A percentile compares a stretch with the other conserved stretches of the same genome.
Conservation (phyloP, 169 alveolate genomes). For the Prorocentrum cordatum region DNA sequence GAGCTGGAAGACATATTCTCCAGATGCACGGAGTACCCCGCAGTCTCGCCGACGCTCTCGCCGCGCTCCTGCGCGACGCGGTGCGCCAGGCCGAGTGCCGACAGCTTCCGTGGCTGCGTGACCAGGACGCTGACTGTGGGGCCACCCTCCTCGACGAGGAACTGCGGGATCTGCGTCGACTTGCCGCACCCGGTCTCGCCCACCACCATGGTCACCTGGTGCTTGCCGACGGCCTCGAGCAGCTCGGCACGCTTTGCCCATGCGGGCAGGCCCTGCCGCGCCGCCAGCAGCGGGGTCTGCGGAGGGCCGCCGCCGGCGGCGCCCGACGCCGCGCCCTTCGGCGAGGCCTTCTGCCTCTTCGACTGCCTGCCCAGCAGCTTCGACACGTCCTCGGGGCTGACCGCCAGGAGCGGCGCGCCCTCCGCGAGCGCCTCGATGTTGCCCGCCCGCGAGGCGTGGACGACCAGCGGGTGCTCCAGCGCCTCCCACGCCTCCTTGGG, state of each 20-base stretch:
- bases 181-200: constrained; percentile 99
- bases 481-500: background rate
- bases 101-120: constrained; percentile 96
- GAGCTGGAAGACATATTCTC: background rate
- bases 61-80: constrained; percentile 77
- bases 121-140: constrained; percentile 83
- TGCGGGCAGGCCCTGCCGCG: constrained; percentile 57
- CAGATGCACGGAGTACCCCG: background rate
- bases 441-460: background rate
- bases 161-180: constrained; percentile 87
- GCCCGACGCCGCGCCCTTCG: too few species aligned
- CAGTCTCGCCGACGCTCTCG: background rate
- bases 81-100: constrained; percentile 76
- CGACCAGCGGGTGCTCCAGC: constrained; percentile 2
- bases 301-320: too few species aligned
- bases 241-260: constrained; percentile 82
- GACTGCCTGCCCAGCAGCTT: too few species aligned
- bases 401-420: too few species aligned
- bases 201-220: constrained; percentile 86
- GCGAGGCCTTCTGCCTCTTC: too few species aligned
- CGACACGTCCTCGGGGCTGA: too few species aligned
- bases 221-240: constrained; percentile 81
- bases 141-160: constrained; percentile 84
- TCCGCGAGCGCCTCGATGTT: constrained; percentile 15
- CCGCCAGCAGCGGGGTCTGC: background rate